These are phyloP conservation scores for Boletus pseudopeckii DNA, from an alignment of 768 basidiomycete species.

Conservation along the genomic window DNA sequence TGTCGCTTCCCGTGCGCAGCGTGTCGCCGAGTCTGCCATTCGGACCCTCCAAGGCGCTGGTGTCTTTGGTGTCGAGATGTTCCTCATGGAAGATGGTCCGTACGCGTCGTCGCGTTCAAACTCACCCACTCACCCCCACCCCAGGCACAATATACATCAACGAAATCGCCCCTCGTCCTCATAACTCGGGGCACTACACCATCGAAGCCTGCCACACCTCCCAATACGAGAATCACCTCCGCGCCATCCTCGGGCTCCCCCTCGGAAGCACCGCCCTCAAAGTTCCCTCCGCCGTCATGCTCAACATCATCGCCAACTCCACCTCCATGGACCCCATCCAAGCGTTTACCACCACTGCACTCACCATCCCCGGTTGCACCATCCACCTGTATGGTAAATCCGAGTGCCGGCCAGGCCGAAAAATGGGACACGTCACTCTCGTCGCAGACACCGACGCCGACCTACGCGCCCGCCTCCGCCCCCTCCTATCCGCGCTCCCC, in stretches of 20 bases:
- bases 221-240: constrained; percentile 96
- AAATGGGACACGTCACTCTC: constrained; percentile 97
- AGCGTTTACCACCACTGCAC: constrained; percentile 52
- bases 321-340: constrained; percentile 60
- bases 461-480: constrained; percentile 63
- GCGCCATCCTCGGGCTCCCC: constrained; percentile 86
- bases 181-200: constrained; percentile 98
- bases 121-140: neutral
- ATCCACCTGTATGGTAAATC: constrained; percentile 95
- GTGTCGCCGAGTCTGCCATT: constrained; percentile 78
- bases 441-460: constrained; percentile 80
- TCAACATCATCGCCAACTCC: constrained; percentile 90
- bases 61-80: constrained; percentile 98
- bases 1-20: constrained; percentile 57
- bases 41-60: constrained; percentile 82
- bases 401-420: constrained; percentile 83
- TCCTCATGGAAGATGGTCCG: constrained; percentile 81
- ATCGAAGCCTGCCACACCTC: constrained; percentile 97
- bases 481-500: constrained; percentile 68
- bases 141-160: constrained; percentile 81
- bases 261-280: constrained; percentile 86
- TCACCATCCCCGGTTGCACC: constrained; percentile 68
- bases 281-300: constrained; percentile 85
- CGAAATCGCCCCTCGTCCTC: constrained; percentile 96
- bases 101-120: constrained; percentile 14